These are phyloP conservation scores for Tylopilus rubrobrunneus DNA, from an alignment of 768 basidiomycete species.

Conservation along the genomic window DNA sequence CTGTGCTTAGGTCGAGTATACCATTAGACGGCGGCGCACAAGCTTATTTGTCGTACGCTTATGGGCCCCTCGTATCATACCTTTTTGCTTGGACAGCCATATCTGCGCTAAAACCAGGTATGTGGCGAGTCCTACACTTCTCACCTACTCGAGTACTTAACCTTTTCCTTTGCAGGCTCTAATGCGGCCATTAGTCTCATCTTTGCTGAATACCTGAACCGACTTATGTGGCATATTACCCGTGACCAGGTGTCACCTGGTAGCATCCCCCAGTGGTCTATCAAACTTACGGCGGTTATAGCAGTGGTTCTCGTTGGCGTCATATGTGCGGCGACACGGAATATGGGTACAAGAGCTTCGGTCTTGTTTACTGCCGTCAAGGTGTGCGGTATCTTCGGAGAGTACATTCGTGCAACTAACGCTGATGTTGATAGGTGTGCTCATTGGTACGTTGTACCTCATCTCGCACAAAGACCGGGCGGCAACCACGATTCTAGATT, in stretches of 20 bases:
- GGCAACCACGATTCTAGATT: constrained; percentile 37
- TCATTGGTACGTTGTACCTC: constrained; percentile 52
- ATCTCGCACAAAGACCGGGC: not conserved
- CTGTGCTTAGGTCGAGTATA: constrained; percentile 28
- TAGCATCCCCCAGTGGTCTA: constrained; percentile 85
- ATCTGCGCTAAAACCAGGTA: constrained; percentile 81
- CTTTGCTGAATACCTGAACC: constrained; percentile 89
- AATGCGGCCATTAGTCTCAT: constrained; percentile 87
- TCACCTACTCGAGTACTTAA: not conserved
- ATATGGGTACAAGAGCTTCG: constrained; percentile 74
- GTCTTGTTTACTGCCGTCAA: constrained; percentile 89
- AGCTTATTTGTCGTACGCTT: constrained; percentile 86
- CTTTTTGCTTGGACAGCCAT: constrained; percentile 96
- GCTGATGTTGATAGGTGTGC: constrained; percentile 41
- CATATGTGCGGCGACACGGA: constrained; percentile 77
- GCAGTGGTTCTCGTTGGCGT: constrained; percentile 70
- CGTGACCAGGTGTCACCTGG: constrained; percentile 68
- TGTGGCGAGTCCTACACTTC: constrained; percentile 8
- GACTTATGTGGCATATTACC: constrained; percentile 79
- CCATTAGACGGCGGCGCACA: constrained; percentile 52
- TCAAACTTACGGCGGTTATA: constrained; percentile 77
- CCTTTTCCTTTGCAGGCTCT: constrained; percentile 40
- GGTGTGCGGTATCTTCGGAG: constrained; percentile 36
- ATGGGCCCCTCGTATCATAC: constrained; percentile 82
- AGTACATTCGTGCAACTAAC: constrained; percentile 1